Conservation (phyloP, 2,329 filamentous ascomycete species). For the Tolypocladium pustulatum region DNA sequence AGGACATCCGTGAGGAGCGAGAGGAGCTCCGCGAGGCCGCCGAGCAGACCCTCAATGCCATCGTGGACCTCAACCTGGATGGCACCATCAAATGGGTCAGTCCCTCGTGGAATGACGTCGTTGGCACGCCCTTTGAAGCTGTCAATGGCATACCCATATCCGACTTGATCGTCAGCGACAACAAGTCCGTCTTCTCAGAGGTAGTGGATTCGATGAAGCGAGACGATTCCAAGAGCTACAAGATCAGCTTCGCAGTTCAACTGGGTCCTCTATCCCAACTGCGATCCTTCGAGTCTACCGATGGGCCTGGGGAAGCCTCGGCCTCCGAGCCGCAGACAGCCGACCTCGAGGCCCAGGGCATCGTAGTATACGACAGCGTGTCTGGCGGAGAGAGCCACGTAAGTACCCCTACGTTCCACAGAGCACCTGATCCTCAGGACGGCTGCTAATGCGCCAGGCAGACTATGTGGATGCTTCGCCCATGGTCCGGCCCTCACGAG, state of each 20-base stretch:
- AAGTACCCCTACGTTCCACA: slow-evolving; percentile 28
- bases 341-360: slow-evolving; percentile 89
- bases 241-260: slow-evolving; percentile 68
- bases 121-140: slow-evolving; percentile 65
- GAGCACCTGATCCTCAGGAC: background rate
- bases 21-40: slow-evolving; percentile 92
- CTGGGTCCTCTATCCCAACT: slow-evolving; percentile 62
- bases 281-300: slow-evolving; percentile 31
- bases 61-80: slow-evolving; percentile 86
- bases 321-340: slow-evolving; percentile 37
- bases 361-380: slow-evolving; percentile 90
- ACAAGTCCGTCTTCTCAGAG: slow-evolving; percentile 70
- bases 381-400: slow-evolving; percentile 86
- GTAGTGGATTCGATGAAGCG: slow-evolving; percentile 81
- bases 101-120: slow-evolving; percentile 87
- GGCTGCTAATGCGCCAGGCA: slow-evolving; percentile 23
- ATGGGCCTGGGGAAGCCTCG: slow-evolving; percentile 25
- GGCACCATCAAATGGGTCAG: slow-evolving; percentile 92
- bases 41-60: slow-evolving; percentile 92
- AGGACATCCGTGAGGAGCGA: slow-evolving; percentile 85
- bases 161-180: slow-evolving; percentile 67
- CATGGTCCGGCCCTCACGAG: slow-evolving; percentile 77
- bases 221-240: slow-evolving; percentile 87
- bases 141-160: slow-evolving; percentile 70
- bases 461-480: slow-evolving; percentile 99